Percentiles rank a stretch among this genome's conserved stretches.
These are phyloP conservation scores for Perkinsus chesapeaki DNA, from an alignment of 169 alveolate genomes.

Conservation along the genomic window DNA sequence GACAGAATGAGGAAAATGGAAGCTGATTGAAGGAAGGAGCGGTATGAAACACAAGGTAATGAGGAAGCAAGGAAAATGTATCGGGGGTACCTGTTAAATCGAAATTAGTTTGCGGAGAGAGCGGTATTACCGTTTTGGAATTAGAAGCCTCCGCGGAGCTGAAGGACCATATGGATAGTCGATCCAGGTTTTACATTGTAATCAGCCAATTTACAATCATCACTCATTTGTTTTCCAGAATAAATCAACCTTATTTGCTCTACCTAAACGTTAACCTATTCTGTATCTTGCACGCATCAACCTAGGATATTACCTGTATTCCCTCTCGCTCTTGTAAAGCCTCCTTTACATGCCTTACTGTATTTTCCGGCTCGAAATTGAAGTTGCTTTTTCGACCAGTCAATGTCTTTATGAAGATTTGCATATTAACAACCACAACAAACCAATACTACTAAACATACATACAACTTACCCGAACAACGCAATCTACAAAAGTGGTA, in stretches of 20 bases:
- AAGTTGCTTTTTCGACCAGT: conserved; percentile 85
- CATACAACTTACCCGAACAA: not conserved
- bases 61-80: not conserved
- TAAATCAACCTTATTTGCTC: conserved; percentile 78
- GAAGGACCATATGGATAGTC: conserved; percentile 90
- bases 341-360: conserved; percentile 81
- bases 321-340: conserved; percentile 91
- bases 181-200: conserved; percentile 87
- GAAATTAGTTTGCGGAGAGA: not conserved
- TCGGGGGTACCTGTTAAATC: not conserved
- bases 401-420: conserved; percentile 77
- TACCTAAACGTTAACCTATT: conserved; percentile 32
- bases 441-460: not conserved
- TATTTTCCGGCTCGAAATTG: conserved; percentile 88
- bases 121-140: conserved; percentile 6
- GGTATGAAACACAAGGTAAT: not conserved
- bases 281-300: not conserved
- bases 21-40: not conserved
- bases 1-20: not conserved
- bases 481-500: not conserved
- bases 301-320: not conserved
- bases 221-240: conserved; percentile 82
- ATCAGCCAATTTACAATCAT: conserved; percentile 75
- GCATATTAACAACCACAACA: conserved; percentile 51
- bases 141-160: conserved; percentile 73